A percentile compares a stretch with the other conserved stretches of the same genome.
Conservation (phyloP, 2,329 filamentous ascomycete species). For the Xylaria sp. region DNA sequence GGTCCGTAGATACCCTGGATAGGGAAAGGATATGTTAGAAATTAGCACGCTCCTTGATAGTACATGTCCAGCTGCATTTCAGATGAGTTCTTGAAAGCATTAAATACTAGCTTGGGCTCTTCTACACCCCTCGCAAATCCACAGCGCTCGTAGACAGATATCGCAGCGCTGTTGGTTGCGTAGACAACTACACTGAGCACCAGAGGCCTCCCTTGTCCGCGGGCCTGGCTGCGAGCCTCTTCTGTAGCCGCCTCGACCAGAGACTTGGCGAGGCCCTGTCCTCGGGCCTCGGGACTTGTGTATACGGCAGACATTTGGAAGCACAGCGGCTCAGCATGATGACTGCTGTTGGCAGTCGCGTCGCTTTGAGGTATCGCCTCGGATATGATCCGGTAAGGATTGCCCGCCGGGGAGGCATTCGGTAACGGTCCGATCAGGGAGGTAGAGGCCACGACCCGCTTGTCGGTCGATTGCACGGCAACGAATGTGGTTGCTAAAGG, state of each 20-base stretch:
- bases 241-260: slow-evolving; percentile 40
- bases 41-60: slow-evolving; percentile 17
- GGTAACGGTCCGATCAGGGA: slow-evolving; percentile 42
- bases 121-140: slow-evolving; percentile 38
- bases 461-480: slow-evolving; percentile 33
- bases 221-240: slow-evolving; percentile 32
- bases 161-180: slow-evolving; percentile 41
- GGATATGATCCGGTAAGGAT: slow-evolving; percentile 29
- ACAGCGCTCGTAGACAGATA: slow-evolving; percentile 44
- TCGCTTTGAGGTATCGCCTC: slow-evolving; percentile 16
- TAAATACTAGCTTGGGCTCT: slow-evolving; percentile 29
- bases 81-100: slow-evolving; percentile 28
- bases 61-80: slow-evolving; percentile 34
- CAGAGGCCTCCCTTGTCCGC: slow-evolving; percentile 33
- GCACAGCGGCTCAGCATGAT: slow-evolving; percentile 27
- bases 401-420: slow-evolving; percentile 29
- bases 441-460: slow-evolving; percentile 41
- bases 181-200: slow-evolving; percentile 44
- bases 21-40: background rate
- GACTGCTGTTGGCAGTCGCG: background rate
- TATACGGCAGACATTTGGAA: slow-evolving; percentile 47
- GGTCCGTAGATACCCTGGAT: background rate
- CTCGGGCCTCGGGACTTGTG: slow-evolving; percentile 44
- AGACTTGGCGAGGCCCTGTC: slow-evolving; percentile 43
- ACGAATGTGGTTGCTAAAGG: slow-evolving; percentile 44